These are phyloP conservation scores for Aspergillus niger DNA, from an alignment of 2,329 filamentous ascomycete species.

Conservation along the genomic window DNA sequence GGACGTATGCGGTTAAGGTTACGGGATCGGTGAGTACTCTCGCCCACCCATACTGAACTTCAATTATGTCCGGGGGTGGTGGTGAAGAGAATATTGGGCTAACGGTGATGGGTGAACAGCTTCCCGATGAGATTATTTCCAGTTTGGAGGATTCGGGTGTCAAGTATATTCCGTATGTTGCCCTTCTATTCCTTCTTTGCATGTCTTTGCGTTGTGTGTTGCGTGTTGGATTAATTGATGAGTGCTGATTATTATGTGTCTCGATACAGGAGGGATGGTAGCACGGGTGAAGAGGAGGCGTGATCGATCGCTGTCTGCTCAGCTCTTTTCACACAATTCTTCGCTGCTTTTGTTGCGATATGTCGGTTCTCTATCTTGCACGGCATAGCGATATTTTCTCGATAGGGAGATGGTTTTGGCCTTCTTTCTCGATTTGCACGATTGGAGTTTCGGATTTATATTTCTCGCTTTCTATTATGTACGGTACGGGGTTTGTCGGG, in stretches of 20 bases:
- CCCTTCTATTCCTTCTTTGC: background rate
- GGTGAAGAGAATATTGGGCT: background rate
- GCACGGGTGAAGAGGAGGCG: conserved; percentile 47
- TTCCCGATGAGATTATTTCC: conserved; percentile 60
- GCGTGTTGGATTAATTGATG: background rate
- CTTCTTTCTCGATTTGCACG: background rate
- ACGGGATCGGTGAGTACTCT: conserved; percentile 66
- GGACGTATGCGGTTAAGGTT: conserved; percentile 94
- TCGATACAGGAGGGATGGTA: conserved; percentile 46
- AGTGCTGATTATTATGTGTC: conserved; percentile 13
- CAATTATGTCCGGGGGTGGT: no score
- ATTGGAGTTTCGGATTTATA: conserved; percentile 4
- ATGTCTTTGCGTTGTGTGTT: no score
- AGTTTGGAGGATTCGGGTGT: conserved; percentile 61
- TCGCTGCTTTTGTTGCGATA: background rate
- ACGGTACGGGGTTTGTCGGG: background rate
- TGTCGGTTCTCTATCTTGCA: background rate
- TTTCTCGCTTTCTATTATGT: background rate
- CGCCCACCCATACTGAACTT: no score
- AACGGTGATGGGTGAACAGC: conserved; percentile 29
- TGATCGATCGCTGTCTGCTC: conserved; percentile 18
- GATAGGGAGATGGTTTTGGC: background rate
- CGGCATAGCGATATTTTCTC: background rate
- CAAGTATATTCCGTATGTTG: conserved; percentile 60
- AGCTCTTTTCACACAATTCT: background rate